Evolutionary conservation across 495 filamentous ascomycete genomes (phyloP), one percentile per base, ranked within the genome.

Genomic region (Penicillium cataractarum): DNA sequence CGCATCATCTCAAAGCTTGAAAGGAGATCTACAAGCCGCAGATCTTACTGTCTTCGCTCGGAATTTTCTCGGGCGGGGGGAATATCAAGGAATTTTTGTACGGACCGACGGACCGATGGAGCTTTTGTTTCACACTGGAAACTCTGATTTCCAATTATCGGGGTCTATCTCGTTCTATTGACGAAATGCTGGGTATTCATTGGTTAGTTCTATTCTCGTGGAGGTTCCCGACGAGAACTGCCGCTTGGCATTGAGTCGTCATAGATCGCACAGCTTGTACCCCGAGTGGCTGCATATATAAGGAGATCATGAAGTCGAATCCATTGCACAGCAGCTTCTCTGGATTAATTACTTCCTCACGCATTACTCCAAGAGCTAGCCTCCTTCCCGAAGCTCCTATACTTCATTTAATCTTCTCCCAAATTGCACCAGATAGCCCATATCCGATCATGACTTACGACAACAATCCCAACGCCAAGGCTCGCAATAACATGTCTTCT

Each of bases 401-500:
- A 40, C 3, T 5, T 5, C 37, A 40, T 17, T 40, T 17, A 1
- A 31, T 3, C 17, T 1, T n/a, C 37, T 5, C 37, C 37, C 15
- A n/a, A n/a, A 40, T 40, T 40, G 13, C 15, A 40, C 37, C 42
- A 9, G n/a, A 15, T 51, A n/a, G n/a, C n/a, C n/a, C n/a, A n/a
- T 29, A n/a, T 51, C 17, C 2, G n/a, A 17, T 15, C 13, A 51
- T 51, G 49, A 51, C 49, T 17, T 27, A 51, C 24, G 27, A 51
- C 12, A 27, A 51, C 22, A 51, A 51, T 26, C 1, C 49, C 49
- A 51, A 51, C 49, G 5, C 49, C 49, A 51, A 51, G 49, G 3
- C 49, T 29, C 15, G 24, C 22, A 51, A 51, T 17, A 51, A 31
- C 24, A 31, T 51, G 49, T 51, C 49, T 51, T 51, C 49, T 17